Evolutionary conservation across 2,329 filamentous ascomycete genomes (phyloP).

Genomic region (Colletotrichum scovillei): DNA sequence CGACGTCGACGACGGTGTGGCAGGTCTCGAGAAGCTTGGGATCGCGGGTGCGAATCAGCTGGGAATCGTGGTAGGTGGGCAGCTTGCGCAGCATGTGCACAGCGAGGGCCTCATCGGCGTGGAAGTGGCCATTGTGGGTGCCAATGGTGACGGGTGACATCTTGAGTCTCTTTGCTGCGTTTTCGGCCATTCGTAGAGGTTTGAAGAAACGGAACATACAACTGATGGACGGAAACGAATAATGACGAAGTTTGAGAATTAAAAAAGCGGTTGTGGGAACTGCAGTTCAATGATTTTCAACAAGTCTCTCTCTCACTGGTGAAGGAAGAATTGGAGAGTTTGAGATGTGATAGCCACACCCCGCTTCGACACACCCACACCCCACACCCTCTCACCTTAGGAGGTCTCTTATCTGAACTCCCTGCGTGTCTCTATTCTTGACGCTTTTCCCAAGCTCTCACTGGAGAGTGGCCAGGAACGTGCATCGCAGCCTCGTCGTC

Average conservation of each 20-base stretch:
- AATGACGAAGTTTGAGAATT: not conserved
- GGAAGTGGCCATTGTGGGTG: constrained; percentile 98
- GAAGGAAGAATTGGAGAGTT: constrained; percentile 31
- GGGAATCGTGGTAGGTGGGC: constrained; percentile 79
- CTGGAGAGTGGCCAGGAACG: constrained; percentile 32
- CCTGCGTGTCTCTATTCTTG: constrained; percentile 18
- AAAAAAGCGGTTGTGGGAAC: not conserved
- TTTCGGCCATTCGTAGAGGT: constrained; percentile 70
- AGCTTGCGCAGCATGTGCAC: constrained; percentile 95
- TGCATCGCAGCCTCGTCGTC: constrained; percentile 34
- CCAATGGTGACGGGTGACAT: constrained; percentile 74
- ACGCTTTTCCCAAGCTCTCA: constrained; percentile 34
- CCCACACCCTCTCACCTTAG: not conserved
- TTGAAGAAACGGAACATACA: constrained; percentile 56
- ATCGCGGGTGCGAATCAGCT: constrained; percentile 89
- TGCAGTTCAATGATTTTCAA: constrained; percentile 13
- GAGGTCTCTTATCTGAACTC: not conserved
- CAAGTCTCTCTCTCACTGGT: not conserved
- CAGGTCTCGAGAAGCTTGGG: constrained; percentile 80
- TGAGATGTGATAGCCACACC: constrained; percentile 32
- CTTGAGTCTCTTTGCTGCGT: constrained; percentile 85
- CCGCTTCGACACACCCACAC: not conserved
- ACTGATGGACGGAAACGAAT: not conserved
- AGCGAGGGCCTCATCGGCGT: constrained; percentile 96
- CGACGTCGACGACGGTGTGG: constrained; percentile 98